Conservation (phyloP, 345 rosid genomes). For the Rhodomyrtus tomentosa region DNA sequence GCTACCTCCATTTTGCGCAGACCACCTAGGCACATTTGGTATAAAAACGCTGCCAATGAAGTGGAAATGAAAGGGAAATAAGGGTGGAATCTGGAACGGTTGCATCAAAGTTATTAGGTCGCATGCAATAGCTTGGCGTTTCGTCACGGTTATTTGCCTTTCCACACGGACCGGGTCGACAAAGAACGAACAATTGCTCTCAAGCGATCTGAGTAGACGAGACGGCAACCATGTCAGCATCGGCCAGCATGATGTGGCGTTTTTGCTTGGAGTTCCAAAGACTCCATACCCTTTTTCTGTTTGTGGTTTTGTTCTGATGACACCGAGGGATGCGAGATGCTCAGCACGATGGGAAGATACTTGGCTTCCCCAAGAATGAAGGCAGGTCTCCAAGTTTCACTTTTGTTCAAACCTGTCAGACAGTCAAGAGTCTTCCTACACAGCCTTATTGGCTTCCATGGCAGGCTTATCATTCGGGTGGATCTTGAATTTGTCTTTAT, state of each 20-base stretch:
- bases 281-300: not conserved
- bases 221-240: not conserved
- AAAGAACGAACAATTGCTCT: not conserved
- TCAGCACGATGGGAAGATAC: slow-evolving; percentile 24
- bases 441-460: slow-evolving; percentile 45
- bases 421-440: slow-evolving; percentile 48
- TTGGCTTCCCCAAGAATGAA: slow-evolving; percentile 53
- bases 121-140: not conserved
- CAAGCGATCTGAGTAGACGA: not conserved
- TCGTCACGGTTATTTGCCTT: not conserved
- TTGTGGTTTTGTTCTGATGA: not conserved
- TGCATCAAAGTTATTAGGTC: not conserved
- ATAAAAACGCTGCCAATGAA: not conserved
- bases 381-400: slow-evolving; percentile 29
- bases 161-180: not conserved
- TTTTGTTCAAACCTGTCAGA: slow-evolving; percentile 76
- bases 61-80: not conserved
- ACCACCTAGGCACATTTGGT: not conserved
- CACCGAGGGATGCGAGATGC: slow-evolving; percentile 13
- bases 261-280: not conserved
- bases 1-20: not conserved
- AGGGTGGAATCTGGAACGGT: not conserved
- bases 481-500: not conserved
- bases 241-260: not conserved
- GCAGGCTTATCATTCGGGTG: slow-evolving; percentile 6